Conservation (phyloP, 2,329 filamentous ascomycete genomes). For the Xylaria sp. region DNA sequence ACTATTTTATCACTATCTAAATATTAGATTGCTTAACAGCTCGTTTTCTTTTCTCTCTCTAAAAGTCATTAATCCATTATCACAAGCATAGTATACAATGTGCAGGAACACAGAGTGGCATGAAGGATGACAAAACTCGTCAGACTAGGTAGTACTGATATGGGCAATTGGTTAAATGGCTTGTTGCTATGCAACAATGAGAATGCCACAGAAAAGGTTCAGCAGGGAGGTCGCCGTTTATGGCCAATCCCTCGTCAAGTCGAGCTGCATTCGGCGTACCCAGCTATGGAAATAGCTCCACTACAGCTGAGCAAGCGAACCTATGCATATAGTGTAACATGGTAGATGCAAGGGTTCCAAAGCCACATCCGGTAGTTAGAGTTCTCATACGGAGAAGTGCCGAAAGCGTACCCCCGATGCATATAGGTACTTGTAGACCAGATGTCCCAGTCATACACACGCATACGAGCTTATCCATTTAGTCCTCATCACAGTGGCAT, state of each 20-base stretch:
- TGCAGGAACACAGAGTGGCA: neutral
- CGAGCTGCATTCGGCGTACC: neutral
- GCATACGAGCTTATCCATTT: neutral
- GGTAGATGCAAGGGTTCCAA: constrained; percentile 15
- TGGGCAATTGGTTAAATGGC: neutral
- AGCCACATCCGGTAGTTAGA: constrained; percentile 15
- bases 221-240: neutral
- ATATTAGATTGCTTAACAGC: neutral
- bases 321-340: too few relatives aligned
- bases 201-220: constrained; percentile 5
- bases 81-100: neutral
- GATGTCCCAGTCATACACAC: neutral
- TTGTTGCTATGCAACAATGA: constrained; percentile 8
- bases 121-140: neutral
- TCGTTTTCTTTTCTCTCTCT: neutral
- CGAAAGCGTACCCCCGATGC: constrained; percentile 27
- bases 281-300: neutral
- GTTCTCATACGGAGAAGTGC: constrained; percentile 15
- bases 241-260: neutral
- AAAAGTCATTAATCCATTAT: neutral
- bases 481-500: neutral
- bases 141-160: neutral
- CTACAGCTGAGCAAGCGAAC: neutral
- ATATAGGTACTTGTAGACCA: neutral
- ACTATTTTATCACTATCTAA: too few relatives aligned